Evolutionary conservation across 768 basidiomycete genomes (phyloP).

Genomic region (Lyophyllum shimeji): DNA sequence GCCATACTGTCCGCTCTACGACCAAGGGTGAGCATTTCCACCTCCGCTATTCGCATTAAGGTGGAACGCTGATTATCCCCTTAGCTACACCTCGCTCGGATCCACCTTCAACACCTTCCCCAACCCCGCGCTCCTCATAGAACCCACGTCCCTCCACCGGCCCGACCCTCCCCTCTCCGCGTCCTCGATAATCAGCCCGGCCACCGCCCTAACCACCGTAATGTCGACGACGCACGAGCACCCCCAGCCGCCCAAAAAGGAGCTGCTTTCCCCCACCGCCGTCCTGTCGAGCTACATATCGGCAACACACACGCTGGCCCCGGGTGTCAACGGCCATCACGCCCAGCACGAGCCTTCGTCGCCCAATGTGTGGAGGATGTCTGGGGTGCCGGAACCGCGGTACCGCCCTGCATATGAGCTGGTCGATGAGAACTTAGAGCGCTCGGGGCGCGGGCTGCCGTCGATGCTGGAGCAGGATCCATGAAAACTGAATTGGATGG

Average conservation of each 20-base stretch:
- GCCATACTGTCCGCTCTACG: conserved; percentile 88
- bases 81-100: conserved; percentile 95
- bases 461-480: not conserved
- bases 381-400: conserved; percentile 23
- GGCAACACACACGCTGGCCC: conserved; percentile 25
- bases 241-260: conserved; percentile 10
- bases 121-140: conserved; percentile 77
- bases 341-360: conserved; percentile 1
- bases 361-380: conserved; percentile 10
- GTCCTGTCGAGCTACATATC: conserved; percentile 31
- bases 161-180: conserved; percentile 18
- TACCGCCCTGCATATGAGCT: conserved; percentile 86
- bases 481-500: not conserved
- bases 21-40: conserved; percentile 68
- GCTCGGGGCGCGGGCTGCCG: conserved; percentile 55
- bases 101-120: conserved; percentile 94
- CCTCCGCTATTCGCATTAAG: not conserved
- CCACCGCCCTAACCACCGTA: conserved; percentile 20
- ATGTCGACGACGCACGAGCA: conserved; percentile 22
- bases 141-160: conserved; percentile 10
- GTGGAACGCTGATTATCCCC: not conserved
- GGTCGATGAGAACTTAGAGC: conserved; percentile 68
- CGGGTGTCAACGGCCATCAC: conserved; percentile 3
- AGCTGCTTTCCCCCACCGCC: conserved; percentile 22
- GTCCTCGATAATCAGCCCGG: conserved; percentile 24